phyloP scores from a whole-genome alignment of 345 rosid genomes.

The Sapria himalayana region DNA sequence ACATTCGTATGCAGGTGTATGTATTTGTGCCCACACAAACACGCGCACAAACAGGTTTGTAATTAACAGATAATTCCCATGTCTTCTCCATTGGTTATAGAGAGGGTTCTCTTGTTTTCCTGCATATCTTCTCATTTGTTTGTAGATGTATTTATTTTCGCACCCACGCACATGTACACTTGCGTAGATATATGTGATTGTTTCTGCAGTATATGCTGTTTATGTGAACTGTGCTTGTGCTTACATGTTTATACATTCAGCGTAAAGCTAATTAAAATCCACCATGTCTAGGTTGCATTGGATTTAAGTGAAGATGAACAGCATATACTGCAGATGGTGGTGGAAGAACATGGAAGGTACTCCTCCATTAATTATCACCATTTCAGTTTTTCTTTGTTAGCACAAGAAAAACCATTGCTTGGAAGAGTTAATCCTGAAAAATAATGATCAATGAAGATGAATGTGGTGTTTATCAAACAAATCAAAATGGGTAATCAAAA shows the following conservation, averaged over 20 bases:
- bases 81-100: too few relatives aligned
- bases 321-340: slow-evolving; percentile 21
- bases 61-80: too few relatives aligned
- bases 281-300: slow-evolving; percentile 39
- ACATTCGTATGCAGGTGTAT: too few relatives aligned
- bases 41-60: too few relatives aligned
- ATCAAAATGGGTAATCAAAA: too few relatives aligned
- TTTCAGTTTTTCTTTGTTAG: not conserved
- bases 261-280: too few relatives aligned
- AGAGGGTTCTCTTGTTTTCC: too few relatives aligned
- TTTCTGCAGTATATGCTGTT: not conserved
- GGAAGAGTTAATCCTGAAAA: not conserved
- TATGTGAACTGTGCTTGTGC: not conserved
- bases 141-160: not conserved
- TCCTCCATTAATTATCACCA: not conserved
- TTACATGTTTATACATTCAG: not conserved
- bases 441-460: too few relatives aligned
- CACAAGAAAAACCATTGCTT: not conserved
- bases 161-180: not conserved
- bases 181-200: not conserved
- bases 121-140: slow-evolving; percentile 1
- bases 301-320: slow-evolving; percentile 58
- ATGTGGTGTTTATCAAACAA: too few relatives aligned
- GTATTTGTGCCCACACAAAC: too few relatives aligned
- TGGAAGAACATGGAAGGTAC: slow-evolving; percentile 45